Evolutionary conservation across 2,329 filamentous ascomycete species (phyloP).

Genomic region (Dothiorella sarmentorum): DNA sequence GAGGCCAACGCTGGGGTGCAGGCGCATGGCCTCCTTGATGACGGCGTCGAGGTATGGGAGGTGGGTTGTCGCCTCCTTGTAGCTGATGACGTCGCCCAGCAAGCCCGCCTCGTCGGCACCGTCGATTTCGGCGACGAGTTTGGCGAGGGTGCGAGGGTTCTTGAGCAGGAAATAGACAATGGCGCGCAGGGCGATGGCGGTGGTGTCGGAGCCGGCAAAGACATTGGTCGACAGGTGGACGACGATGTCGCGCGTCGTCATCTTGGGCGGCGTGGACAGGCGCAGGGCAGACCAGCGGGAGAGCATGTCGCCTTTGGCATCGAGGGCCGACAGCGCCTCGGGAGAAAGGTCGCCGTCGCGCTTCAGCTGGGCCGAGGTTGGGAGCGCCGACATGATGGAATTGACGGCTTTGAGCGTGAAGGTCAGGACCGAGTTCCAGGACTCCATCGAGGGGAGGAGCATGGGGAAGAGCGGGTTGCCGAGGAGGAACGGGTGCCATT

Average conservation of each 20-base stretch:
- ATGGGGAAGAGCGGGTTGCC: constrained; percentile 31
- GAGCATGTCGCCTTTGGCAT: constrained; percentile 35
- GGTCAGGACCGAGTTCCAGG: constrained; percentile 32
- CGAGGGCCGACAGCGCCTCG: constrained; percentile 24
- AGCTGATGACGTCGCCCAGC: constrained; percentile 24
- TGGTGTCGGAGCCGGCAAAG: constrained; percentile 38
- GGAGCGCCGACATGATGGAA: constrained; percentile 28
- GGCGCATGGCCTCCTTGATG: constrained; percentile 46
- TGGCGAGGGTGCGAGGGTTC: constrained; percentile 23
- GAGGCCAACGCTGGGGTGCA: constrained; percentile 39
- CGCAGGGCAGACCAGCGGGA: constrained; percentile 35
- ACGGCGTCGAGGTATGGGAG: constrained; percentile 47
- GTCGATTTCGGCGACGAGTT: constrained; percentile 27
- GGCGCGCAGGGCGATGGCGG: constrained; percentile 32
- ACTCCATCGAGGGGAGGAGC: constrained; percentile 35
- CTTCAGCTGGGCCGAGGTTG: constrained; percentile 26
- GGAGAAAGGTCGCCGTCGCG: constrained; percentile 36
- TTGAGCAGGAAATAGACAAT: constrained; percentile 33
- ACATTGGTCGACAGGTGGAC: constrained; percentile 32
- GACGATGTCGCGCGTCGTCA: constrained; percentile 35
- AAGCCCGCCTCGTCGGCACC: constrained; percentile 21
- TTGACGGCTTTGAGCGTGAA: constrained; percentile 36
- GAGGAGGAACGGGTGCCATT: constrained; percentile 27
- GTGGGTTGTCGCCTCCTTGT: constrained; percentile 21
- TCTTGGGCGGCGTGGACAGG: constrained; percentile 30